These are phyloP conservation scores for Hibiscus trionum DNA, from an alignment of 345 rosid genomes.

Conservation along the genomic window DNA sequence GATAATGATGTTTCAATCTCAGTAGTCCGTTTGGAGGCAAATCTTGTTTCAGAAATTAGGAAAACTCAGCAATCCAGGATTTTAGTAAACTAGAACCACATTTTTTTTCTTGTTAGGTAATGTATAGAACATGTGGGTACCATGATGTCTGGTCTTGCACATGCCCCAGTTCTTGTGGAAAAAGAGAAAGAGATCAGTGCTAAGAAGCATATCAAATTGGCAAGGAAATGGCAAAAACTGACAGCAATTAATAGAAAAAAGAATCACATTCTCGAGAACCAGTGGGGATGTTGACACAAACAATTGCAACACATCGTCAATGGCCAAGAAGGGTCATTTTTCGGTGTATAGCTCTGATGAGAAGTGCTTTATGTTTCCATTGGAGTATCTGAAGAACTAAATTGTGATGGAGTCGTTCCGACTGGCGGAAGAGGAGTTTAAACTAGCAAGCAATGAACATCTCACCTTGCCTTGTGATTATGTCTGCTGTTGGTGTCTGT, in stretches of 20 bases:
- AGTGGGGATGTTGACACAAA: no score
- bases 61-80: not conserved
- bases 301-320: no score
- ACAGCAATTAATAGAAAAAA: conserved; percentile 11
- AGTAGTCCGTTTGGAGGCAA: not conserved
- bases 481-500: no score
- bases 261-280: no score
- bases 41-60: not conserved
- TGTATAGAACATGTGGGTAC: not conserved
- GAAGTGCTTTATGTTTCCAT: no score
- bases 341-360: no score
- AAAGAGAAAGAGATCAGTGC: not conserved
- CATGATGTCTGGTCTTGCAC: not conserved
- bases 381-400: no score
- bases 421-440: no score
- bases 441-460: no score
- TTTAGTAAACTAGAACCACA: not conserved
- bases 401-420: no score
- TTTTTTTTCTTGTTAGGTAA: not conserved
- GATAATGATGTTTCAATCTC: not conserved
- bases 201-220: conserved; percentile 2
- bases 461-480: no score
- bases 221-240: conserved; percentile 33
- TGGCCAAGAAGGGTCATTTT: no score
- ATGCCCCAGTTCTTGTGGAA: not conserved